These are phyloP conservation scores for Malus sylvestris DNA, from an alignment of 306 rosid species.

Conservation along the genomic window DNA sequence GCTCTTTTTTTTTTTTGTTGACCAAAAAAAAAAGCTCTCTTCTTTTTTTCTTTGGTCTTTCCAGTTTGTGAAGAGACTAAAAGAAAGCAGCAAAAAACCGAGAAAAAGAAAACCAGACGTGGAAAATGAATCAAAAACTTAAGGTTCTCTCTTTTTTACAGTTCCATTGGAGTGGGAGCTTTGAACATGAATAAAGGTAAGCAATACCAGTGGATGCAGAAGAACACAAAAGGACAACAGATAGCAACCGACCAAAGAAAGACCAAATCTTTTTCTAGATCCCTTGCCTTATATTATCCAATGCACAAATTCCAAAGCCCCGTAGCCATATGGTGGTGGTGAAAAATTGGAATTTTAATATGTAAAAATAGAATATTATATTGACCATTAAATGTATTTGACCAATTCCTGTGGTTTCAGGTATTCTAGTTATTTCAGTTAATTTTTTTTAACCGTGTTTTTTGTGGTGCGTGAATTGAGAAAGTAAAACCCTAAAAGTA, in stretches of 20 bases:
- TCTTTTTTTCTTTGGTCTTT: neutral
- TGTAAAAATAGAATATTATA: neutral
- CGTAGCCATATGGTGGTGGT: conserved; percentile 14
- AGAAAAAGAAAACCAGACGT: neutral
- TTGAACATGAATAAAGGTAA: conserved; percentile 45
- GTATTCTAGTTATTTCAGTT: conserved; percentile 62
- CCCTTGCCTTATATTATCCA: conserved; percentile 22
- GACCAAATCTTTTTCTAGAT: conserved; percentile 61
- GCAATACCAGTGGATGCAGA: conserved; percentile 42
- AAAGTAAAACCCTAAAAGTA: conserved; percentile 5
- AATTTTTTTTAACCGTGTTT: neutral
- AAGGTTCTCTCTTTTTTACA: neutral
- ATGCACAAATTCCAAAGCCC: conserved; percentile 54
- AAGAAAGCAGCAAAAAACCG: neutral
- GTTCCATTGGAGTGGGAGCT: conserved; percentile 13
- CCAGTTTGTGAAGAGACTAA: neutral
- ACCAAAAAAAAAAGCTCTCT: neutral
- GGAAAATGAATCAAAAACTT: neutral
- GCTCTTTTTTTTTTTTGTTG: neutral
- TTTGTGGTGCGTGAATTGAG: neutral
- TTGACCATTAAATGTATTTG: neutral
- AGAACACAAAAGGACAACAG: conserved; percentile 30
- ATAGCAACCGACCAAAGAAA: conserved; percentile 48
- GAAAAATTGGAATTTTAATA: conserved; percentile 2
- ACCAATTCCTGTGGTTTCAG: conserved; percentile 33